These are phyloP conservation scores for Scheffersomyces stipitis DNA, from an alignment of 805 yeast species.

Conservation along the genomic window DNA sequence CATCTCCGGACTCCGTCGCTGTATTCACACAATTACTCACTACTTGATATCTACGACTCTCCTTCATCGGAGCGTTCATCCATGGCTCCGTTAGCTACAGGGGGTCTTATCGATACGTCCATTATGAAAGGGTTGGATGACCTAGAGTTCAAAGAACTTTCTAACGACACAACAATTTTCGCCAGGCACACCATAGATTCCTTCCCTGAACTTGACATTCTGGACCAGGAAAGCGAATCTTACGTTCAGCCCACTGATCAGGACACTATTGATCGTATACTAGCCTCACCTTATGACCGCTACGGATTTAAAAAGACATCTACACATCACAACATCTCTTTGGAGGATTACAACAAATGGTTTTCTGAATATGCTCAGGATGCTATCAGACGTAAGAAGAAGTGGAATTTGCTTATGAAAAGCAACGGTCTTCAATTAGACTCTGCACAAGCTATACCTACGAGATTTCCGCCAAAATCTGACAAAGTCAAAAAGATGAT, in stretches of 20 bases:
- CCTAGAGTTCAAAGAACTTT: constrained; percentile 3
- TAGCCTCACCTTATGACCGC: constrained; percentile 46
- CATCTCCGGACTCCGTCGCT: constrained; percentile 33
- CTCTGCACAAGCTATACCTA: constrained; percentile 40
- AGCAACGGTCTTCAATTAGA: constrained; percentile 63
- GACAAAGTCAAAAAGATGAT: constrained; percentile 79
- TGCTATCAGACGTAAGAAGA: constrained; percentile 61
- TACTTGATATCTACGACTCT: constrained; percentile 35
- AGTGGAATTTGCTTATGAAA: constrained; percentile 71
- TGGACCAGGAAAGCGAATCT: background rate
- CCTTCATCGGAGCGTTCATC: too few relatives aligned
- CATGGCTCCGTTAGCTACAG: background rate
- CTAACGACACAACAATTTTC: background rate
- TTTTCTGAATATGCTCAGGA: constrained; percentile 66
- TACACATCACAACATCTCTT: constrained; percentile 44
- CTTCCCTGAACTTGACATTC: background rate
- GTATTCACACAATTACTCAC: constrained; percentile 35
- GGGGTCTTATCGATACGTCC: constrained; percentile 1
- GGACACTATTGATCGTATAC: constrained; percentile 2
- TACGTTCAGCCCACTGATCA: constrained; percentile 1
- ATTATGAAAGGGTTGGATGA: constrained; percentile 2
- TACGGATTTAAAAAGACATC: constrained; percentile 84
- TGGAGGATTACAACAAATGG: constrained; percentile 70
- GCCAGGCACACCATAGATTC: background rate
- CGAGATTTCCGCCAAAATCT: constrained; percentile 72